phyloP scores from a whole-genome alignment of 345 rosid genomes.

The Murraya koenigii region DNA sequence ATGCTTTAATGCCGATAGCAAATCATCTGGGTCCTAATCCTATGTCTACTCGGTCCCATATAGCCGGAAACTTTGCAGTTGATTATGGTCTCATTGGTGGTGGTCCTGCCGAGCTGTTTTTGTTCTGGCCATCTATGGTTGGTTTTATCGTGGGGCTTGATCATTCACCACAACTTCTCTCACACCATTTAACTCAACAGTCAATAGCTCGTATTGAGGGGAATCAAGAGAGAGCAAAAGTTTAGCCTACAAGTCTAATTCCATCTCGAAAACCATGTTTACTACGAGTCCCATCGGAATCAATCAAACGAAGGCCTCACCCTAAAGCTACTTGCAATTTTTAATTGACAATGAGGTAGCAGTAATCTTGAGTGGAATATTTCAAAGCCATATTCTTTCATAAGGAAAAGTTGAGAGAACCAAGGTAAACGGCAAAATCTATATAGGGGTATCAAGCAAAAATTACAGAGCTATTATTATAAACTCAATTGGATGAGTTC shows the following conservation, averaged over 20 bases:
- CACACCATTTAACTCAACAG: not conserved
- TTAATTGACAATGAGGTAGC: not conserved
- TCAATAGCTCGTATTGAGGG: not conserved
- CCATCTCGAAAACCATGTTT: not conserved
- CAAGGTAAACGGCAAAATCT: not conserved
- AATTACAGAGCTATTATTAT: not conserved
- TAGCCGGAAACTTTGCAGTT: not conserved
- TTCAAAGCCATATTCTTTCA: not conserved
- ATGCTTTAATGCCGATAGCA: not conserved
- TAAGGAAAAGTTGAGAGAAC: not conserved
- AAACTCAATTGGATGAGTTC: not conserved
- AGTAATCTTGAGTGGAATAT: not conserved
- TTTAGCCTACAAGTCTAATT: not conserved
- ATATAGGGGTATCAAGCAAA: not conserved
- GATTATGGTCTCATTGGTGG: not conserved
- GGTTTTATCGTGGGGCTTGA: not conserved
- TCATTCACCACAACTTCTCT: not conserved
- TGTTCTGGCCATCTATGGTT: not conserved
- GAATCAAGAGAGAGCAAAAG: not conserved
- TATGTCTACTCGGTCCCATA: not conserved
- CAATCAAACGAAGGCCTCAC: not conserved
- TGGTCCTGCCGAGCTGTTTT: not conserved
- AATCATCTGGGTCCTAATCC: not conserved
- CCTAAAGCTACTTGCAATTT: not conserved
- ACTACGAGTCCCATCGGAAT: not conserved